phyloP scores from a whole-genome alignment of 2,329 filamentous ascomycete species.

The Colletotrichum abscissum region DNA sequence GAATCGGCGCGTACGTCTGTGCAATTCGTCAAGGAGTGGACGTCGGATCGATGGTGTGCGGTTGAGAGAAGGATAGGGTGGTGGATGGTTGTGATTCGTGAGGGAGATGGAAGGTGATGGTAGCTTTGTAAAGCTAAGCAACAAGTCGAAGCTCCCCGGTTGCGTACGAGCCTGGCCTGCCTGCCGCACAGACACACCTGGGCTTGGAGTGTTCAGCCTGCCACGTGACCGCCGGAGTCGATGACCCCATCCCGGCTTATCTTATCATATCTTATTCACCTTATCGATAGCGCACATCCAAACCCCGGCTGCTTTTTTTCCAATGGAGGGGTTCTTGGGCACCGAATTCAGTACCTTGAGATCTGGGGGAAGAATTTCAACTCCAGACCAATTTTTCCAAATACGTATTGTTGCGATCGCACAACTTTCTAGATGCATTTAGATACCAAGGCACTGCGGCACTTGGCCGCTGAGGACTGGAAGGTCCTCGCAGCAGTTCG shows the following conservation, averaged over 20 bases:
- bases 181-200: conserved; percentile 42
- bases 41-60: conserved; percentile 14
- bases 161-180: conserved; percentile 54
- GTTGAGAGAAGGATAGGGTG: conserved; percentile 10
- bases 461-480: conserved; percentile 94
- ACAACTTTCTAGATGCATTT: conserved; percentile 79
- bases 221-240: conserved; percentile 10
- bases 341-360: background rate
- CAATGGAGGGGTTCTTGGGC: conserved; percentile 8
- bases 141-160: conserved; percentile 47
- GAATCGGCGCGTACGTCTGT: conserved; percentile 9
- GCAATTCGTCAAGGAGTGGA: conserved; percentile 19
- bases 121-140: conserved; percentile 50
- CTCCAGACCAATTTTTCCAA: background rate
- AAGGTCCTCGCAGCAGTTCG: conserved; percentile 90
- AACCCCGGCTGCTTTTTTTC: background rate
- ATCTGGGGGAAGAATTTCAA: background rate
- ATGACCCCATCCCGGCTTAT: background rate
- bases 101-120: conserved; percentile 51
- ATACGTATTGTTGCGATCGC: background rate
- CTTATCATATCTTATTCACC: background rate
- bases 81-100: conserved; percentile 36
- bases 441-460: conserved; percentile 92
- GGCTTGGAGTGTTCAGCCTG: background rate
- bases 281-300: background rate